Evolutionary conservation across 441 rosid genomes (phyloP).

Genomic region (Arabidopsis lyrata): DNA sequence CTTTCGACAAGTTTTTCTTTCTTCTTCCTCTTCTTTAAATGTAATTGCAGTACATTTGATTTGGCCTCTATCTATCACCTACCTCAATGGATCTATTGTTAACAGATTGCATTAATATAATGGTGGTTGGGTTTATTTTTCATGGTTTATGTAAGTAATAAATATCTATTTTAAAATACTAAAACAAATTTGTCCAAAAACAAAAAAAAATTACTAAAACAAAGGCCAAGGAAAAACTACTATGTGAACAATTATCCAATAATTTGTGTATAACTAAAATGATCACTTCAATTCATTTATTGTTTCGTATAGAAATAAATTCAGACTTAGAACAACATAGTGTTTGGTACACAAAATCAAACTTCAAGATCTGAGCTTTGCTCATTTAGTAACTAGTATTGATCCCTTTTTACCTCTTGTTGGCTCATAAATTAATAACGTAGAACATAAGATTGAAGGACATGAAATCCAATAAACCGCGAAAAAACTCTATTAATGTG

Average conservation of each 20-base stretch:
- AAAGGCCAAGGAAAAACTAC: not conserved
- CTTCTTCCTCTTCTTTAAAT: constrained; percentile 6
- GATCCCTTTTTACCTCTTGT: not conserved
- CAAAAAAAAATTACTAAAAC: not conserved
- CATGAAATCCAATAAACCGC: constrained; percentile 22
- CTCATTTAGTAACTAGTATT: not conserved
- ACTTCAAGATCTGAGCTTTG: not conserved
- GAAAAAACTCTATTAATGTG: constrained; percentile 2
- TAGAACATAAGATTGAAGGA: constrained; percentile 12
- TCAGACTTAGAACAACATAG: not conserved
- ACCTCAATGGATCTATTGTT: constrained; percentile 8
- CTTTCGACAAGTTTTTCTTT: not conserved
- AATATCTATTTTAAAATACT: not conserved
- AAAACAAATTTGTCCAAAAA: not conserved
- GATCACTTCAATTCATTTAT: not conserved
- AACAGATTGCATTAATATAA: not conserved
- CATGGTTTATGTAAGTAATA: not conserved
- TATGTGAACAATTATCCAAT: too few species aligned
- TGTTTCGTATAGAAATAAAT: not conserved
- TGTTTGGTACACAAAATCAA: not conserved
- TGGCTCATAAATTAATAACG: constrained; percentile 5
- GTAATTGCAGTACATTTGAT: not conserved
- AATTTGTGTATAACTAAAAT: not conserved
- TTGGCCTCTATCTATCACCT: constrained; percentile 20
- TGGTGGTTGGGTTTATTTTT: not conserved